Evolutionary conservation across 768 basidiomycete species (phyloP).

Genomic region (Serpula lacrymans): DNA sequence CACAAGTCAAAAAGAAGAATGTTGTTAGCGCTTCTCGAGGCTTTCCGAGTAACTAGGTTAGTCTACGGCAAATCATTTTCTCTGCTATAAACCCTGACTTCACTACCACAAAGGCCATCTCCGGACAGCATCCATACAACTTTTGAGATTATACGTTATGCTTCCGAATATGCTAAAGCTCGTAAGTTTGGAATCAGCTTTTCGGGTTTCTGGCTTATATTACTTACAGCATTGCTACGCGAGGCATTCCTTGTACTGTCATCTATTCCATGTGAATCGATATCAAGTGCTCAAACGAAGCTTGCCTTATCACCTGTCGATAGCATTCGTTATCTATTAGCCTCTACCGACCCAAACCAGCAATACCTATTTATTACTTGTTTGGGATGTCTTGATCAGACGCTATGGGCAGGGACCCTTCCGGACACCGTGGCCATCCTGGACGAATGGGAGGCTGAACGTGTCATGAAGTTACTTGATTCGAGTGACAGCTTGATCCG

Average conservation of each 20-base stretch:
- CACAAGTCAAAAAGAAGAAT: conserved; percentile 12
- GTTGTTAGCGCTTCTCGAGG: conserved; percentile 21
- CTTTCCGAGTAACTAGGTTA: conserved; percentile 28
- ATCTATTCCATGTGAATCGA: conserved; percentile 15
- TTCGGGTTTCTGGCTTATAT: conserved; percentile 12
- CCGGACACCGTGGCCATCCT: conserved; percentile 48
- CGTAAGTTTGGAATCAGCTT: conserved; percentile 17
- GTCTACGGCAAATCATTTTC: conserved; percentile 6
- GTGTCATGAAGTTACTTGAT: conserved; percentile 64
- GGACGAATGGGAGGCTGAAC: conserved; percentile 72
- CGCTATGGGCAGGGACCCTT: conserved; percentile 65
- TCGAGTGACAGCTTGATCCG: conserved; percentile 57
- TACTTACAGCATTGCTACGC: conserved; percentile 24
- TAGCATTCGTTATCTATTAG: conserved; percentile 54
- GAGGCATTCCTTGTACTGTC: conserved; percentile 32
- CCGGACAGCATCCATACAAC: conserved; percentile 14
- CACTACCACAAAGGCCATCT: conserved; percentile 26
- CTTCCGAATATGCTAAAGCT: conserved; percentile 18
- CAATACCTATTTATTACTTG: conserved; percentile 66
- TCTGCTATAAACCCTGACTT: conserved; percentile 1
- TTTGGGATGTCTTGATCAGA: conserved; percentile 53
- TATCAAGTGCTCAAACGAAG: conserved; percentile 12
- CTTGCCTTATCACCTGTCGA: conserved; percentile 31
- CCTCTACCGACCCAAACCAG: conserved; percentile 55
- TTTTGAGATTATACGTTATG: conserved; percentile 21